Conservation (phyloP, 2,329 filamentous ascomycete species). For the Aspergillus thermomutatus region DNA sequence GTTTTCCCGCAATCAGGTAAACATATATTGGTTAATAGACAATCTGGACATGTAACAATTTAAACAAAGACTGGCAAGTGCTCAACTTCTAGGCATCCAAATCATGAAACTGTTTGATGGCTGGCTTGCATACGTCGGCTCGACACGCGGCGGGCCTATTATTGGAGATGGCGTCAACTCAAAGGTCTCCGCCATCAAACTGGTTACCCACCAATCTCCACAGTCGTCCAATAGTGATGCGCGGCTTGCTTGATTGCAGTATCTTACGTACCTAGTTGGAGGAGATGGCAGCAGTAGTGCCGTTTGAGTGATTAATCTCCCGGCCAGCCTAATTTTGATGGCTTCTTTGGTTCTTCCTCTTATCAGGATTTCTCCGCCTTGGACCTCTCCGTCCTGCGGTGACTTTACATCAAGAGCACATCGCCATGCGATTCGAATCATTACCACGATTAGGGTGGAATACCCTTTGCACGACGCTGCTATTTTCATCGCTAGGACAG, state of each 20-base stretch:
- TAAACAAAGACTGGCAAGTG: background rate
- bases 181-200: background rate
- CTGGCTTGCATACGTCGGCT: background rate
- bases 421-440: background rate
- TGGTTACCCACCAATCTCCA: background rate
- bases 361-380: background rate
- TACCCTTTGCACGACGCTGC: constrained; percentile 1
- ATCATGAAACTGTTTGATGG: background rate
- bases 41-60: too few relatives aligned
- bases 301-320: background rate
- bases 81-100: background rate
- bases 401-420: background rate
- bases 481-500: constrained; percentile 4
- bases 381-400: background rate
- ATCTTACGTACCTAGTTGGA: background rate
- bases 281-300: background rate
- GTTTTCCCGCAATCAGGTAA: background rate
- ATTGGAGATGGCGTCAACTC: background rate
- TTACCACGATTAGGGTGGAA: background rate
- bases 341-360: background rate
- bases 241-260: background rate
- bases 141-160: background rate
- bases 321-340: background rate
- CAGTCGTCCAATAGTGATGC: background rate
- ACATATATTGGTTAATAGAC: background rate